phyloP scores from a whole-genome alignment of 768 basidiomycete species.

The Boletus rubroflammeus region DNA sequence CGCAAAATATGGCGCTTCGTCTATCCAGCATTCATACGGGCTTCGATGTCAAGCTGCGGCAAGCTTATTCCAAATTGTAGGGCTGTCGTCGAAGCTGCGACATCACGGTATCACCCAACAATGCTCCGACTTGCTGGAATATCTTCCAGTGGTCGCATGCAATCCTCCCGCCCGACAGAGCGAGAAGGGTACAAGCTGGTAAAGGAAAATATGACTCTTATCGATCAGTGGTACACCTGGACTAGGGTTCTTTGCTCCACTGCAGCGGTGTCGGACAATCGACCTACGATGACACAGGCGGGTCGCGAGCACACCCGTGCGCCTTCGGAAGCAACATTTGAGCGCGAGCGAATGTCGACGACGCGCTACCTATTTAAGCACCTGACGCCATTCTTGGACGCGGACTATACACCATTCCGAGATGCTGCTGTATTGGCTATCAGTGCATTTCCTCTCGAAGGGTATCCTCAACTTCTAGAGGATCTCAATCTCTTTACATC shows the following conservation, averaged over 20 bases:
- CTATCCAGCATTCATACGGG: slow-evolving; percentile 61
- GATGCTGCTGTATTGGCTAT: slow-evolving; percentile 87
- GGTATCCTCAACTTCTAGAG: slow-evolving; percentile 79
- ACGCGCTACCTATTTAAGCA: slow-evolving; percentile 82
- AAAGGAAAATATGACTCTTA: slow-evolving; percentile 52
- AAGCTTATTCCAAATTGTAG: slow-evolving; percentile 50
- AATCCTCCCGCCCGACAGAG: slow-evolving; percentile 43
- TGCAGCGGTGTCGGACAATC: slow-evolving; percentile 60
- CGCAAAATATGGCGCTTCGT: slow-evolving; percentile 71
- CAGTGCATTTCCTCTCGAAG: slow-evolving; percentile 75
- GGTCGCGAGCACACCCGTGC: slow-evolving; percentile 67
- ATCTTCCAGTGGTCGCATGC: slow-evolving; percentile 42
- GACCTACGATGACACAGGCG: slow-evolving; percentile 48
- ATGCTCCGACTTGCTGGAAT: slow-evolving; percentile 76
- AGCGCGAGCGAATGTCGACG: slow-evolving; percentile 78
- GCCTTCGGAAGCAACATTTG: slow-evolving; percentile 70
- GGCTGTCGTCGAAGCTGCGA: slow-evolving; percentile 64
- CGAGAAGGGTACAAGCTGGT: slow-evolving; percentile 51
- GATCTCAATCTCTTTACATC: slow-evolving; percentile 77
- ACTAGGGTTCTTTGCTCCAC: slow-evolving; percentile 84
- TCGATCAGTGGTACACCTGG: slow-evolving; percentile 84
- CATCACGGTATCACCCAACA: slow-evolving; percentile 63
- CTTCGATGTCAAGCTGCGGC: slow-evolving; percentile 48
- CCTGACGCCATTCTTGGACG: slow-evolving; percentile 82
- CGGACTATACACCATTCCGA: slow-evolving; percentile 78